A percentile compares a stretch with the other conserved stretches of the same genome.
Evolutionary conservation across 176 grass and related monocot species (phyloP).

Genomic region (Lolium perenne): DNA sequence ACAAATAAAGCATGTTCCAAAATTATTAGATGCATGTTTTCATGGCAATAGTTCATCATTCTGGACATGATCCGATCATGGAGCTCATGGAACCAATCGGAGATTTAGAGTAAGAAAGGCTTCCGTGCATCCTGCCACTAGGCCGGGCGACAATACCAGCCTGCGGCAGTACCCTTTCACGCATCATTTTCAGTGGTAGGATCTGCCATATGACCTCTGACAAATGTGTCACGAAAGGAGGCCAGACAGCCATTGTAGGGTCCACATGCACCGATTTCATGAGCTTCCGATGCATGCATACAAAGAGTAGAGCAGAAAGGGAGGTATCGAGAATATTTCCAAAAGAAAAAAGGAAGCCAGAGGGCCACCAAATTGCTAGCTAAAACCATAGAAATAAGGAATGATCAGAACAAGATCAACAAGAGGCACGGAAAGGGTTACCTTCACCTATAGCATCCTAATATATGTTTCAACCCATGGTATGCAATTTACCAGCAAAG

Average conservation of each 20-base stretch:
- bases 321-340: neutral
- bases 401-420: neutral
- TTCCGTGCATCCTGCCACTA: neutral
- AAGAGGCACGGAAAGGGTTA: neutral
- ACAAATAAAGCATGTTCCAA: neutral
- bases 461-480: conserved; percentile 1
- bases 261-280: neutral
- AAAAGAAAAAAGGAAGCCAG: neutral
- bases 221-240: neutral
- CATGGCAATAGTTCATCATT: neutral
- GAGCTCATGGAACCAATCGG: neutral
- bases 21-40: neutral
- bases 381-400: conserved; percentile 14
- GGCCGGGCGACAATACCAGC: neutral
- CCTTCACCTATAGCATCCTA: neutral
- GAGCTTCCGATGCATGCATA: neutral
- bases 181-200: neutral
- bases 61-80: neutral
- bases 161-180: neutral
- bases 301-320: neutral
- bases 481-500: neutral
- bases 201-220: neutral
- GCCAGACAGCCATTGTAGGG: neutral
- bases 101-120: neutral
- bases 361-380: neutral